Evolutionary conservation across 2,329 filamentous ascomycete species (phyloP), one percentile per base, ranked within the genome.

Genomic region (Verticillium albo-atrum): DNA sequence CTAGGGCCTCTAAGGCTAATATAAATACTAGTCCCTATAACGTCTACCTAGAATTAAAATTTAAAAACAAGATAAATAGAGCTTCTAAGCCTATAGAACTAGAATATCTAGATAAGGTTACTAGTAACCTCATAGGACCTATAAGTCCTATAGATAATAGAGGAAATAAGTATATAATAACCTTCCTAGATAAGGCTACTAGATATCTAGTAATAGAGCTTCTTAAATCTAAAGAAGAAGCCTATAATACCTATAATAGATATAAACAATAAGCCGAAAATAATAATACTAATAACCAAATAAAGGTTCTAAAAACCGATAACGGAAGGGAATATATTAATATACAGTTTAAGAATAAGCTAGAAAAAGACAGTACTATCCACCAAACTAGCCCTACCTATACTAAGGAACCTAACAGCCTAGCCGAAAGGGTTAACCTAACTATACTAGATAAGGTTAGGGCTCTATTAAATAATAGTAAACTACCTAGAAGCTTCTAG

Each of bases 141-240:
- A 30, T 30, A 30, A 5, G 5, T 9, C 28, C 28, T 59, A 59
- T 59, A 55, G 55, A 42, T 58, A 58, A 35, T 58, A 58, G 27
- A 14, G 28, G 28, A 58, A 28, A 54, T 23, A 55, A 58, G 27
- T 58, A 52, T 53, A 23, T 58, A 53, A 51, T 58, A 52, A 53
- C 34, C 50, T 52, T 58, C 52, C 42, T 32, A 54, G 25, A 50
- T 50, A 50, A 20, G 23, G 23, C 23, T 50, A 50, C 23, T 50
- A 20, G 23, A 50, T 20, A 50, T 50, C 42, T 50, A 30, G 28
- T 54, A 58, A 27, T 54, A 25, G 54, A 20, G 17, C 27, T 54
- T 30, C 37, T 55, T 17, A 50, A 56, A 50, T 30, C 32, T 50
- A 56, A 59, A 30, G 37, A 42, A 30, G 28, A 30, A 9, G 28